These are phyloP conservation scores for Pugionium dolabratum DNA, from an alignment of 345 rosid genomes.

Conservation along the genomic window DNA sequence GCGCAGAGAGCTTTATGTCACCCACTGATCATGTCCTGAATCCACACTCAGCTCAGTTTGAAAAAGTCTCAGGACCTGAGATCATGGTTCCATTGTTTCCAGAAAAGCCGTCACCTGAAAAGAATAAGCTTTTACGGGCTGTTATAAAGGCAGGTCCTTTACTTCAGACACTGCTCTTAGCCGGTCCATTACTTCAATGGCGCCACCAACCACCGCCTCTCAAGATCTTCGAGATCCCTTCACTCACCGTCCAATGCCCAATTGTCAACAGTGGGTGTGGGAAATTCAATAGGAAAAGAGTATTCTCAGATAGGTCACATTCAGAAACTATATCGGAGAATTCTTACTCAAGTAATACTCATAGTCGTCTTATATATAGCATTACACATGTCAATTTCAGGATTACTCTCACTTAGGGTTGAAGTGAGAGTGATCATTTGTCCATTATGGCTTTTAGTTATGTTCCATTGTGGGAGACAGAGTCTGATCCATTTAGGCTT, in stretches of 20 bases:
- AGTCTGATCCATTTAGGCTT: constrained; percentile 34
- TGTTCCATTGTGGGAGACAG: constrained; percentile 20
- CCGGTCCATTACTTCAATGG: constrained; percentile 98
- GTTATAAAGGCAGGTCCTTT: constrained; percentile 98
- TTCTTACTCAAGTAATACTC: too few relatives aligned
- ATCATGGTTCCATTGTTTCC: constrained; percentile 40
- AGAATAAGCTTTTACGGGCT: constrained; percentile 92
- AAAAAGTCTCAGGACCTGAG: constrained; percentile 43
- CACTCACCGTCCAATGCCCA: constrained; percentile 60
- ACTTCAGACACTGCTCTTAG: constrained; percentile 84
- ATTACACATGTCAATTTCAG: too few relatives aligned
- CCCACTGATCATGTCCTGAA: too few relatives aligned
- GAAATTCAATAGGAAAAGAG: constrained; percentile 64
- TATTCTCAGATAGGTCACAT: constrained; percentile 53
- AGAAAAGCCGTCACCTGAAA: constrained; percentile 83
- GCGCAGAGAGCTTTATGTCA: too few relatives aligned
- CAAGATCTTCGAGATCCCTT: constrained; percentile 90
- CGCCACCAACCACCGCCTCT: constrained; percentile 95
- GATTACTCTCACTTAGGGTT: constrained; percentile 1
- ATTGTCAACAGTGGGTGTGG: constrained; percentile 52
- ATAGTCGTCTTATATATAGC: not conserved
- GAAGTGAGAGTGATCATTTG: constrained; percentile 47
- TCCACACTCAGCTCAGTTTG: not conserved
- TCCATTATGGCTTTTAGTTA: constrained; percentile 38
- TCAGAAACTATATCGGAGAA: constrained; percentile 61